A percentile compares a stretch with the other conserved stretches of the same genome.
Conservation (phyloP, 108 stramenopile species). For the Nitzschia sp. region DNA sequence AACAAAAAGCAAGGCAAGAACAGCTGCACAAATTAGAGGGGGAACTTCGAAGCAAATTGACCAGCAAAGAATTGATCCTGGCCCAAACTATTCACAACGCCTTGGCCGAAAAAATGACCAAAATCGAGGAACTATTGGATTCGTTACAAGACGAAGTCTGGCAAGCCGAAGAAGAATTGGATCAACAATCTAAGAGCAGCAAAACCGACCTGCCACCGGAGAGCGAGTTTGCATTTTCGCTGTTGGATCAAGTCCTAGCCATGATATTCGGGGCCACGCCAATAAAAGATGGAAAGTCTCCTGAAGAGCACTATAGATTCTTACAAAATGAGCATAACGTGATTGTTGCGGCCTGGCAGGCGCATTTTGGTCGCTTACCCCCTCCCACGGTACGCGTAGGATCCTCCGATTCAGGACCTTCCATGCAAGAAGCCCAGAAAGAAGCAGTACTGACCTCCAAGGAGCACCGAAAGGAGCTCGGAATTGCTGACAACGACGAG, state of each 20-base stretch:
- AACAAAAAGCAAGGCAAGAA: slow-evolving; percentile 6
- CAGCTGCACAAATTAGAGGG: slow-evolving; percentile 1
- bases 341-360: slow-evolving; percentile 41
- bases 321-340: slow-evolving; percentile 17
- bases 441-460: not conserved
- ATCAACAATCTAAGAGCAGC: not conserved
- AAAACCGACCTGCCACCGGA: not conserved
- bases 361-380: slow-evolving; percentile 45
- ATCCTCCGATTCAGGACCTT: not conserved
- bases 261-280: slow-evolving; percentile 42
- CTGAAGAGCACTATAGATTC: slow-evolving; percentile 12
- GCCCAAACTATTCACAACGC: slow-evolving; percentile 27
- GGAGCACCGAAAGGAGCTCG: slow-evolving; percentile 17
- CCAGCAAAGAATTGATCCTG: slow-evolving; percentile 29
- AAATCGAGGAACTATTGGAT: slow-evolving; percentile 42
- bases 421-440: not conserved
- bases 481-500: slow-evolving; percentile 24
- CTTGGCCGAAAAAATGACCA: slow-evolving; percentile 23
- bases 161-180: slow-evolving; percentile 39
- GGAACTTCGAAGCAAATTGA: slow-evolving; percentile 9
- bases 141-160: slow-evolving; percentile 47
- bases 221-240: slow-evolving; percentile 11
- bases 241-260: slow-evolving; percentile 45
- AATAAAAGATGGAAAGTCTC: not conserved
- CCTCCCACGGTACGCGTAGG: not conserved